Percentiles rank a stretch among this genome's conserved stretches.
Evolutionary conservation across 2,329 filamentous ascomycete genomes (phyloP).

Genomic region (Fusarium zealandicum): DNA sequence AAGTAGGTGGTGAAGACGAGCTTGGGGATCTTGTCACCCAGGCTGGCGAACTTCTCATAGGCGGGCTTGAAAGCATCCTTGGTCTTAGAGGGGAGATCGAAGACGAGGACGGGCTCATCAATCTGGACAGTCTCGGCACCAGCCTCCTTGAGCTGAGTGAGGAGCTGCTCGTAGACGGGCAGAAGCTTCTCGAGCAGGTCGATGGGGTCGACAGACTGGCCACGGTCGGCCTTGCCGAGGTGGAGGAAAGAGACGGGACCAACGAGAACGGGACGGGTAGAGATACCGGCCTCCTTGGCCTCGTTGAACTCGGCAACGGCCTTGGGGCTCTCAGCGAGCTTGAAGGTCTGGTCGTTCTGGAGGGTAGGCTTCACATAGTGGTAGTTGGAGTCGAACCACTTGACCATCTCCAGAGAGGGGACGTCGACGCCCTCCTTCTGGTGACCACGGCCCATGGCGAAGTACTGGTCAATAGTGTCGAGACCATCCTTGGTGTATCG

Average conservation of each 20-base stretch:
- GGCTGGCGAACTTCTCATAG: slow-evolving; percentile 84
- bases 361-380: slow-evolving; percentile 99
- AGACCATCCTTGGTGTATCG: slow-evolving; percentile 92
- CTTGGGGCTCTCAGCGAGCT: slow-evolving; percentile 86
- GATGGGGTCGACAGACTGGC: slow-evolving; percentile 90
- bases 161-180: slow-evolving; percentile 92
- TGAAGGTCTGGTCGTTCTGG: slow-evolving; percentile 96
- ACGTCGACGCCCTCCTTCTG: slow-evolving; percentile 96
- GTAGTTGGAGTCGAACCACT: slow-evolving; percentile 99
- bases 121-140: slow-evolving; percentile 98
- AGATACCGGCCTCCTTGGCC: slow-evolving; percentile 95
- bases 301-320: slow-evolving; percentile 93
- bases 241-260: slow-evolving; percentile 97
- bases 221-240: slow-evolving; percentile 98
- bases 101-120: slow-evolving; percentile 96
- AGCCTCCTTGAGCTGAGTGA: slow-evolving; percentile 91
- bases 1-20: slow-evolving; percentile 97
- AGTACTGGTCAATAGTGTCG: slow-evolving; percentile 92
- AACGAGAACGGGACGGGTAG: slow-evolving; percentile 90
- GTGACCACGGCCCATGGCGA: slow-evolving; percentile 98
- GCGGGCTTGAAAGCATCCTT: slow-evolving; percentile 98
- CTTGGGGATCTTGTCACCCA: slow-evolving; percentile 84
- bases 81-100: slow-evolving; percentile 86
- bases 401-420: slow-evolving; percentile 97
- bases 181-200: slow-evolving; percentile 91